Base-by-base conservation (phyloP, 1,284 basidiomycete species). In the Inonotus obliquus region DNA sequence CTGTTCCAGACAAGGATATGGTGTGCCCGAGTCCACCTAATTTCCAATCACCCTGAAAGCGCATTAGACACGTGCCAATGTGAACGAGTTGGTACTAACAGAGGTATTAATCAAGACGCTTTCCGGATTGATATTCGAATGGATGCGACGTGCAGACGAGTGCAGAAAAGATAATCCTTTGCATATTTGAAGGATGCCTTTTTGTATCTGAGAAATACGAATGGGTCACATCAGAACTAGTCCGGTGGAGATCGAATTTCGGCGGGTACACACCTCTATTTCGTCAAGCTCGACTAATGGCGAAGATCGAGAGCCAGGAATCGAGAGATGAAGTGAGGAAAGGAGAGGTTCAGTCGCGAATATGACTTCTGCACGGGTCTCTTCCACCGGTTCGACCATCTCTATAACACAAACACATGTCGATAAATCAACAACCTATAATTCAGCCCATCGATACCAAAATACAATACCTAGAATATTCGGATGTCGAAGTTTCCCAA, bases 321-420 rank as follows among this genome's bases (percentile, higher is more conserved):
- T 89, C 1, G 91, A 85, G 27, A 91, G 78, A 53, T 87, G 82
- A 23, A 95, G 80, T 2, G 89, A 91, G 0, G 92, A 89, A 3
- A 93, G 76, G 45, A 97, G 77, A 27, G 88, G 87, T 71, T 99
- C 97, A 0, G 96, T 98, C 1, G 96, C 96, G 69, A 98, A 99
- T 21, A 90, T 86, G 52, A 98, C 78, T 68, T 96, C 92, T 53
- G 79, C 87, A 62, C 95, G 81, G 0, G 94, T 91, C 72, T 99
- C 96, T 74, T 98, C 96, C 49, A 98, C 77, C n/a, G 96, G 96
- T 75, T 99, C 96, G 27, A 97, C 95, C 84, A 98, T 94, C 76
- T 99, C 96, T 85, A 67, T 29, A 51, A 4, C 9, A 55, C 13
- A 48, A 21, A 21, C 6, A n/a, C n/a, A n/a, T n/a, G n/a, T n/a